phyloP scores from a whole-genome alignment of 345 rosid species.

The Hibiscus trionum region DNA sequence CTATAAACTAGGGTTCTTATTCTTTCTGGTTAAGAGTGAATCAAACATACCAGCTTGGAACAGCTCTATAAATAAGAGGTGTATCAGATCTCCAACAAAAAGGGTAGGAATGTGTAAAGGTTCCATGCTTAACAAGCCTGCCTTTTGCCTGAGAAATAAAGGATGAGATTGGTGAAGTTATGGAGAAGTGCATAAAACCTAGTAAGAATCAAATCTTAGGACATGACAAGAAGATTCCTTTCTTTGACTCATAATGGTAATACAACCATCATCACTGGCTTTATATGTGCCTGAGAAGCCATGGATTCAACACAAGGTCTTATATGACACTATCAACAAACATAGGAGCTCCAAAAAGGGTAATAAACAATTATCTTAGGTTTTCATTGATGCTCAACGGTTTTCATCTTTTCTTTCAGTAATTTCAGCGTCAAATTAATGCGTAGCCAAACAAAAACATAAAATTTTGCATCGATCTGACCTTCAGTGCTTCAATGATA shows the following conservation, averaged over 20 bases:
- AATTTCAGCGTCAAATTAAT: neutral
- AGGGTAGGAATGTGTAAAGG: slow-evolving; percentile 74
- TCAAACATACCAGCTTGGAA: slow-evolving; percentile 76
- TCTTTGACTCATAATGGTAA: neutral
- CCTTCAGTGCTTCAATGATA: slow-evolving; percentile 84
- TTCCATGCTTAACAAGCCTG: slow-evolving; percentile 86
- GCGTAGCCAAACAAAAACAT: neutral
- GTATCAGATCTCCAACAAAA: slow-evolving; percentile 91
- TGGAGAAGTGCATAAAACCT: neutral
- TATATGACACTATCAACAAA: neutral
- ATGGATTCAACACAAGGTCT: neutral
- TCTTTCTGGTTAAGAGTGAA: slow-evolving; percentile 1
- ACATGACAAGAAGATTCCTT: neutral
- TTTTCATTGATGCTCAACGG: neutral
- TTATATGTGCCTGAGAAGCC: neutral
- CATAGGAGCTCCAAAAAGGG: neutral
- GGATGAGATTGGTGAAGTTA: neutral
- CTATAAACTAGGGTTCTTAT: neutral
- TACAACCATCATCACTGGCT: neutral
- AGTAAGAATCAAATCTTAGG: neutral
- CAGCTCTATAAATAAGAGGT: slow-evolving; percentile 97
- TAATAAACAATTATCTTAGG: neutral
- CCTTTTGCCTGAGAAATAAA: slow-evolving; percentile 64
- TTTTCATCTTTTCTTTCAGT: neutral
- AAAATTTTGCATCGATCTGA: slow-evolving; percentile 17